A percentile compares a stretch with the other conserved stretches of the same genome.
These are phyloP conservation scores for Vaccinium corymbosum DNA, from an alignment of 148 eudicot genomes.

Conservation along the genomic window DNA sequence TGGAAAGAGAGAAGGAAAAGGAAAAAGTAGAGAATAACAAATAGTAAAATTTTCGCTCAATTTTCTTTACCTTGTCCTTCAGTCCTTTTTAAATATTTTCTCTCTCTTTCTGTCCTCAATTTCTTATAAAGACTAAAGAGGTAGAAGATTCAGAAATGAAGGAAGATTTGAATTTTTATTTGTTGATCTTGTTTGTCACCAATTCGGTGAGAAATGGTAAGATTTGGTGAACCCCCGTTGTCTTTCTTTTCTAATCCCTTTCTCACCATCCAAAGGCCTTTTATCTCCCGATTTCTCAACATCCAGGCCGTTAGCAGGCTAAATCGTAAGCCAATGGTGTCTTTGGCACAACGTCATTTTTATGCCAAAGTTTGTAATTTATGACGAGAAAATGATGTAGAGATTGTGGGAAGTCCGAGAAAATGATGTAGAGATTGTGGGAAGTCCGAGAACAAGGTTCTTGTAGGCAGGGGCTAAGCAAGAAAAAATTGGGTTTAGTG, in stretches of 20 bases:
- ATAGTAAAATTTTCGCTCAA: no score
- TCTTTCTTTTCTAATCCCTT: background rate
- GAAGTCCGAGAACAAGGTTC: background rate
- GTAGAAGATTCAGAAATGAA: background rate
- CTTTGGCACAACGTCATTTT: background rate
- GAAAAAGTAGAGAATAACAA: no score
- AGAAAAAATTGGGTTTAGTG: background rate
- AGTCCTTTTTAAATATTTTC: no score
- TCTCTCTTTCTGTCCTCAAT: no score
- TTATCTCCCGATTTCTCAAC: background rate
- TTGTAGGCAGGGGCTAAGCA: background rate
- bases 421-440: background rate
- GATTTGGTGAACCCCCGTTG: background rate
- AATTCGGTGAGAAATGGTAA: background rate
- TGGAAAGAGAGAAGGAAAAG: no score
- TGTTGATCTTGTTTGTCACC: background rate
- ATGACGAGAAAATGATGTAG: background rate
- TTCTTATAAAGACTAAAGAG: background rate
- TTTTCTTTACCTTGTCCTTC: no score
- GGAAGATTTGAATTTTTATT: background rate
- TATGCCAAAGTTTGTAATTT: background rate
- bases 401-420: background rate
- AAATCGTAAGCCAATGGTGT: background rate
- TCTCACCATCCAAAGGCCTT: background rate
- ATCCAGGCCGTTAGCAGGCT: background rate